Evolutionary conservation across 1,284 basidiomycete genomes (phyloP).

Genomic region (Rhodotorula sp.): DNA sequence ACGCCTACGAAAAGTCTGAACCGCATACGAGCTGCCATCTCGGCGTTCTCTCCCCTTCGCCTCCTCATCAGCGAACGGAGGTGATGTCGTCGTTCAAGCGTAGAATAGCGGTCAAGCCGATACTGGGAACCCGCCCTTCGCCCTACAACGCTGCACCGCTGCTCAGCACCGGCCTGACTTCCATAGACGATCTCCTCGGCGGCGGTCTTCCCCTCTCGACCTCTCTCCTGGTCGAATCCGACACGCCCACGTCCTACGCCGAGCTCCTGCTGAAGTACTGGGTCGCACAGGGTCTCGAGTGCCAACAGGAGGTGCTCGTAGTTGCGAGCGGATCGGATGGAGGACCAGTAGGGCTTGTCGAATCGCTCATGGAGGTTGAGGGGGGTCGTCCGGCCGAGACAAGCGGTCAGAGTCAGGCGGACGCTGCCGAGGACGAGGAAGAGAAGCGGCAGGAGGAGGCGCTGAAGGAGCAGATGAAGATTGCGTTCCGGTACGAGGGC

Average conservation of each 20-base stretch:
- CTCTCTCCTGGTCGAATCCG: conserved; percentile 71
- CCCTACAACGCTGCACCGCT: conserved; percentile 41
- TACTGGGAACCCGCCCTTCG: conserved; percentile 41
- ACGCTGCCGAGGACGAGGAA: conserved; percentile 56
- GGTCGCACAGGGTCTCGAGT: conserved; percentile 76
- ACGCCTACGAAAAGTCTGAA: too few species aligned
- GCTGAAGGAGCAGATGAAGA: conserved; percentile 64
- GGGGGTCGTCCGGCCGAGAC: conserved; percentile 37
- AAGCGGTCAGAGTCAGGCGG: conserved; percentile 49
- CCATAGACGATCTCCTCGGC: conserved; percentile 92
- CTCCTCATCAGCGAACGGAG: not conserved
- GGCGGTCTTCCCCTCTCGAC: conserved; percentile 87
- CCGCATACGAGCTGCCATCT: not conserved
- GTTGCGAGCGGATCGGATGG: conserved; percentile 54
- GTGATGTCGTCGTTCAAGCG: conserved; percentile 33
- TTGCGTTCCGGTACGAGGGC: conserved; percentile 92
- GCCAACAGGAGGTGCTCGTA: conserved; percentile 66
- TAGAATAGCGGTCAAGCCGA: conserved; percentile 11
- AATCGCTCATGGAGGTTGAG: conserved; percentile 43
- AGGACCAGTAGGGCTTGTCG: conserved; percentile 53
- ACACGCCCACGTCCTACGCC: conserved; percentile 79
- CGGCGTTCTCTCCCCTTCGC: not conserved
- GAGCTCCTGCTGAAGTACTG: conserved; percentile 85
- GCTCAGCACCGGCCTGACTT: conserved; percentile 83
- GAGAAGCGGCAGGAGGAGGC: conserved; percentile 55